A percentile compares a stretch with the other conserved stretches of the same genome.
Evolutionary conservation across 2,329 filamentous ascomycete species (phyloP).

Genomic region (Hypoxylon sp.): DNA sequence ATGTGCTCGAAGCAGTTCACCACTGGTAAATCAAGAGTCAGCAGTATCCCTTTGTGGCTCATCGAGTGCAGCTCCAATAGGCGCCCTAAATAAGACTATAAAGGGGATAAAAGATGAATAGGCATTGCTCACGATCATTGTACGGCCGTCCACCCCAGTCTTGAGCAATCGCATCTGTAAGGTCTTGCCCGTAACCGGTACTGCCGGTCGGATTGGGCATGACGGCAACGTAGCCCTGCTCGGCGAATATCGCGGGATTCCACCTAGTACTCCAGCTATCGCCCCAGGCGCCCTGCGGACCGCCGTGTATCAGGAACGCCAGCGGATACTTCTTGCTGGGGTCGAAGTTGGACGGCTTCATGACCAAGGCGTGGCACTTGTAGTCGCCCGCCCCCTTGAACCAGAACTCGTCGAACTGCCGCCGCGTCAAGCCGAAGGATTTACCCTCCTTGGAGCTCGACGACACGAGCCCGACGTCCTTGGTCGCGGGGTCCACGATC

Average conservation of each 20-base stretch:
- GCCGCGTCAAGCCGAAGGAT: slow-evolving; percentile 72
- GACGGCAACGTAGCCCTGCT: slow-evolving; percentile 87
- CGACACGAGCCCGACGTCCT: slow-evolving; percentile 61
- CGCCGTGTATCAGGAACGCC: slow-evolving; percentile 84
- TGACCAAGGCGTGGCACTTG: slow-evolving; percentile 75
- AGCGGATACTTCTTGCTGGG: slow-evolving; percentile 80
- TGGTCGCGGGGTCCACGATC: slow-evolving; percentile 63
- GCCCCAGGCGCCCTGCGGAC: slow-evolving; percentile 80
- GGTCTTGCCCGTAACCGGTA: slow-evolving; percentile 82
- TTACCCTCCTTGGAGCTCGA: slow-evolving; percentile 74
- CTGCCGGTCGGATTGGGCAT: slow-evolving; percentile 86
- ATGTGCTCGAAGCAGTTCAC: slow-evolving; percentile 83
- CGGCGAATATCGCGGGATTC: slow-evolving; percentile 88
- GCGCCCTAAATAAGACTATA: background rate
- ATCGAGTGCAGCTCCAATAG: too few species aligned
- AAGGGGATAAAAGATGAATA: background rate
- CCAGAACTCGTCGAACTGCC: slow-evolving; percentile 76
- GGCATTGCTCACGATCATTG: slow-evolving; percentile 64
- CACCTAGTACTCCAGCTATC: slow-evolving; percentile 80
- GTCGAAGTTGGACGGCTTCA: slow-evolving; percentile 76
- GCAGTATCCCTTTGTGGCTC: background rate
- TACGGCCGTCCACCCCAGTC: slow-evolving; percentile 91
- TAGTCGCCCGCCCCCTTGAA: slow-evolving; percentile 73
- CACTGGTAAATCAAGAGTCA: slow-evolving; percentile 53
- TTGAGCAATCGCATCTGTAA: slow-evolving; percentile 79